These are phyloP conservation scores for Coemansia sp. DNA, from an alignment of 371 early-diverging fungal genomes.

Conservation along the genomic window DNA sequence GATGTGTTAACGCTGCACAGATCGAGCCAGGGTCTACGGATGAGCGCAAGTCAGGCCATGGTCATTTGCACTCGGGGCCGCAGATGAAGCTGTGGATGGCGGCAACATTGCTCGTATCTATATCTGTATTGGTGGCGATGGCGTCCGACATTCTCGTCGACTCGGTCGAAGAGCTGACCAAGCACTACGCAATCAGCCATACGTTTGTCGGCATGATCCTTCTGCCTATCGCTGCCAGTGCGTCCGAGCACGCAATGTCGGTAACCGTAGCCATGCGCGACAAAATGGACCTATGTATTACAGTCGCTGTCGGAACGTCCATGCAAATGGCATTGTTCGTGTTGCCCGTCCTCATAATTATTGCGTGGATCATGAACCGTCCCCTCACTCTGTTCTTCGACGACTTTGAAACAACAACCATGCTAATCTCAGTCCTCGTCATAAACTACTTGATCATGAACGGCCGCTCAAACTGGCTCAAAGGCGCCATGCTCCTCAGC, in stretches of 20 bases:
- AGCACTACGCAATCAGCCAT: slow-evolving; percentile 63
- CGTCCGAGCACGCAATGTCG: slow-evolving; percentile 69
- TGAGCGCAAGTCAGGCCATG: background rate
- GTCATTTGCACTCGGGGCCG: slow-evolving; percentile 32
- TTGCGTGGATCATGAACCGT: slow-evolving; percentile 79
- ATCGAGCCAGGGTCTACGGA: background rate
- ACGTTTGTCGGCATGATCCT: slow-evolving; percentile 86
- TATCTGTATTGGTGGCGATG: slow-evolving; percentile 67
- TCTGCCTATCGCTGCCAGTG: slow-evolving; percentile 74
- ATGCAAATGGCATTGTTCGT: slow-evolving; percentile 90
- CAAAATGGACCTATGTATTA: slow-evolving; percentile 87
- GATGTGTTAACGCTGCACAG: background rate
- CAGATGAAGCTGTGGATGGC: slow-evolving; percentile 57
- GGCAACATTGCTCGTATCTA: slow-evolving; percentile 52
- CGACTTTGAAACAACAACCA: slow-evolving; percentile 76
- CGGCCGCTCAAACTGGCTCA: slow-evolving; percentile 80
- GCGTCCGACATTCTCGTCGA: slow-evolving; percentile 80
- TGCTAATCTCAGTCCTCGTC: slow-evolving; percentile 82
- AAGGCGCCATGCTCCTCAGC: slow-evolving; percentile 76
- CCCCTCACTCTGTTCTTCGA: slow-evolving; percentile 78
- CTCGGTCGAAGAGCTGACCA: slow-evolving; percentile 71
- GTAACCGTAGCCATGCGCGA: slow-evolving; percentile 79
- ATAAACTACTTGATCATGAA: slow-evolving; percentile 79
- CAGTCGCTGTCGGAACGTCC: slow-evolving; percentile 84
- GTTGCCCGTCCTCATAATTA: slow-evolving; percentile 80